phyloP scores from a whole-genome alignment of 2,329 filamentous ascomycete species.

The Clonostachys sp. region DNA sequence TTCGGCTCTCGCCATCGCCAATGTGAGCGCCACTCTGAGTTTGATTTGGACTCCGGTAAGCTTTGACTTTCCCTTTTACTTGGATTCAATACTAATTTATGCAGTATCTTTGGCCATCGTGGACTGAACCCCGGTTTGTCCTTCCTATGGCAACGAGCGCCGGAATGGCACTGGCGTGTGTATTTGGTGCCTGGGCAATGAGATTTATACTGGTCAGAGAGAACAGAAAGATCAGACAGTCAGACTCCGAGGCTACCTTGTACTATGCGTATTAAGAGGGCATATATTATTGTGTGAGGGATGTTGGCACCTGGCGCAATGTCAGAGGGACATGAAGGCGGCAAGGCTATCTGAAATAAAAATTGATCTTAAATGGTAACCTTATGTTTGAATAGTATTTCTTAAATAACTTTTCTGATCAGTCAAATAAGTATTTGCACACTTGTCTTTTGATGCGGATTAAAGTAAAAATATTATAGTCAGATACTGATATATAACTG shows the following conservation, averaged over 20 bases:
- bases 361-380: too few relatives aligned
- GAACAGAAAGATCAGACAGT: constrained; percentile 10
- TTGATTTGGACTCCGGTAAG: constrained; percentile 8
- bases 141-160: constrained; percentile 13
- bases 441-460: too few relatives aligned
- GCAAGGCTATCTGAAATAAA: too few relatives aligned
- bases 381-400: too few relatives aligned
- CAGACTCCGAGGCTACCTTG: constrained; percentile 3
- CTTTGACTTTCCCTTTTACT: background rate
- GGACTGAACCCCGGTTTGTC: constrained; percentile 12
- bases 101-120: constrained; percentile 28
- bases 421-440: too few relatives aligned
- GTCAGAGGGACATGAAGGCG: too few relatives aligned
- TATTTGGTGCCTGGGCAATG: constrained; percentile 12
- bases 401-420: too few relatives aligned
- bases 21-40: constrained; percentile 9
- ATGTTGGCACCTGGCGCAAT: too few relatives aligned
- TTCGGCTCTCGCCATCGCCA: constrained; percentile 21
- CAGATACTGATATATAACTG: too few relatives aligned
- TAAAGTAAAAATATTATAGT: too few relatives aligned
- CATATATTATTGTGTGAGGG: too few relatives aligned
- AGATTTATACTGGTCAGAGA: constrained; percentile 12
- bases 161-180: constrained; percentile 13
- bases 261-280: constrained; percentile 3
- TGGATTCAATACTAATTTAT: background rate